Evolutionary conservation across 805 yeast species (phyloP).

Genomic region (Pichia heedii): DNA sequence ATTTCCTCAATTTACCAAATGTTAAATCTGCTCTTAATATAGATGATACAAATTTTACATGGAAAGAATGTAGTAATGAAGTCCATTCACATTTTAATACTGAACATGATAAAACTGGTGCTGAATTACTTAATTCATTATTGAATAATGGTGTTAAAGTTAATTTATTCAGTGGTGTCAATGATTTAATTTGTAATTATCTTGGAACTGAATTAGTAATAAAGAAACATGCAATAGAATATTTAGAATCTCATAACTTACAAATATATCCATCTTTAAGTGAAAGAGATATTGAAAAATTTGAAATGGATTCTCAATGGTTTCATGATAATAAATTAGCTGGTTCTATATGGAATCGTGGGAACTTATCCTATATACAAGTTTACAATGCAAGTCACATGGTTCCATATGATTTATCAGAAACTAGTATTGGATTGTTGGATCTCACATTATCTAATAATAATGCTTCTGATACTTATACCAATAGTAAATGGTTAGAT

Average conservation of each 20-base stretch:
- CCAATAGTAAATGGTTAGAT: too few relatives aligned
- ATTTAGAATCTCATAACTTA: constrained; percentile 4
- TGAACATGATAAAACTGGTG: constrained; percentile 35
- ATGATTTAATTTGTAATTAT: constrained; percentile 82
- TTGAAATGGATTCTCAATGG: constrained; percentile 31
- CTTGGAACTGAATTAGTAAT: constrained; percentile 66
- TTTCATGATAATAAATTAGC: constrained; percentile 30
- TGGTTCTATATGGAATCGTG: constrained; percentile 38
- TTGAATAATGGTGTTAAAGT: constrained; percentile 47
- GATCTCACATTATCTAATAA: constrained; percentile 29
- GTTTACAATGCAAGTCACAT: constrained; percentile 79
- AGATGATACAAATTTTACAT: constrained; percentile 28
- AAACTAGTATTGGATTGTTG: constrained; percentile 58
- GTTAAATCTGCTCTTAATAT: constrained; percentile 47
- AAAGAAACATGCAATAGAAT: constrained; percentile 31
- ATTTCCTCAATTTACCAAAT: constrained; percentile 38
- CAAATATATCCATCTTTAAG: neutral
- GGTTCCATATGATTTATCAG: constrained; percentile 83
- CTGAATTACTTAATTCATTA: constrained; percentile 57
- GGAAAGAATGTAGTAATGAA: constrained; percentile 71
- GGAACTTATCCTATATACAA: constrained; percentile 69
- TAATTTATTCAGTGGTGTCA: constrained; percentile 75
- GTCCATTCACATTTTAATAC: constrained; percentile 51
- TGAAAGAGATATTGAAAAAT: constrained; percentile 4
- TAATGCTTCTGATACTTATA: neutral